A percentile compares a stretch with the other conserved stretches of the same genome.
Evolutionary conservation across 495 filamentous ascomycete genomes (phyloP).

Genomic region (Aspergillus asperescens): DNA sequence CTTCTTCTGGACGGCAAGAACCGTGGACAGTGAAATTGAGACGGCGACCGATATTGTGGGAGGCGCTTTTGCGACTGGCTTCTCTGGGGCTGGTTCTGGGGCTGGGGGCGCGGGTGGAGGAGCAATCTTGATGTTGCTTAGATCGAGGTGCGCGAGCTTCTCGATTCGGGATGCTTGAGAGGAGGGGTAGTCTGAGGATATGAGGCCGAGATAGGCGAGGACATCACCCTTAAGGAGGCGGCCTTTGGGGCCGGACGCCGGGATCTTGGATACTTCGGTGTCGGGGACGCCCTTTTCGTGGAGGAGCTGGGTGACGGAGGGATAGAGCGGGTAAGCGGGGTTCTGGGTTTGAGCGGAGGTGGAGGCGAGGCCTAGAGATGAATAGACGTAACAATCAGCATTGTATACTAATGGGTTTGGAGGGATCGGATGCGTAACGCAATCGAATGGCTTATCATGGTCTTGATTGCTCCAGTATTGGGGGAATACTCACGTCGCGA

Average conservation of each 20-base stretch:
- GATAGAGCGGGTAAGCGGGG: conserved; percentile 75
- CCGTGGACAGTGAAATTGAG: conserved; percentile 69
- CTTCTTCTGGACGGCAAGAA: conserved; percentile 72
- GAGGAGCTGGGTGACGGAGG: conserved; percentile 77
- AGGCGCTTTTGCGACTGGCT: conserved; percentile 31
- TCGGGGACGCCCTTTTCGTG: conserved; percentile 67
- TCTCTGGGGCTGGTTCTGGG: conserved; percentile 36
- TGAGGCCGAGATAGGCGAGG: conserved; percentile 77
- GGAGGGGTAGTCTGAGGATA: conserved; percentile 63
- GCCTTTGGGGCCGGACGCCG: conserved; percentile 79
- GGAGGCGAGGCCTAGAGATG: conserved; percentile 30
- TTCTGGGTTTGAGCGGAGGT: conserved; percentile 49
- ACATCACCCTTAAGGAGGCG: conserved; percentile 94
- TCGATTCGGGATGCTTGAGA: conserved; percentile 61
- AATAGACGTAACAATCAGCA: neutral
- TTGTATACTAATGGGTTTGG: neutral
- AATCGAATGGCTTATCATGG: neutral
- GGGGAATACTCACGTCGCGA: conserved; percentile 37
- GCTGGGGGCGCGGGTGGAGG: conserved; percentile 48
- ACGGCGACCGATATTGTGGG: conserved; percentile 48
- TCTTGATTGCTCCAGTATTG: neutral
- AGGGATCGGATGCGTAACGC: neutral
- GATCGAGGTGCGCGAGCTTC: conserved; percentile 77
- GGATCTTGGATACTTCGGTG: conserved; percentile 71
- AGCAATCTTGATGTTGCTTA: conserved; percentile 89